Base-by-base conservation (phyloP, 129 eudicot genomes). In the Ambrosia artemisiifolia region DNA sequence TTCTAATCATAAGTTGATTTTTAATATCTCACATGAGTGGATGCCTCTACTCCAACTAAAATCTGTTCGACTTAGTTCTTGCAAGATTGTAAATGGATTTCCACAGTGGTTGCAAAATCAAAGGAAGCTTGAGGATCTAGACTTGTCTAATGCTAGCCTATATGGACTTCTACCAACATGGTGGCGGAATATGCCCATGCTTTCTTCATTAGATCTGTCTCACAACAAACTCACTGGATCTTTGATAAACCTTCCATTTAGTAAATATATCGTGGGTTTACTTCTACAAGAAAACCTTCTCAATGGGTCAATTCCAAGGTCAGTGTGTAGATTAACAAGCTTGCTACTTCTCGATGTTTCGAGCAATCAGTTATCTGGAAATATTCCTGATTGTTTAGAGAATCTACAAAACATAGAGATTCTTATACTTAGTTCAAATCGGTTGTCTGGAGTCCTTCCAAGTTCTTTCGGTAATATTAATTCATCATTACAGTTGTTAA, bases 91-190 rank as follows among this genome's bases (percentile, higher is more conserved):
- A 20, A 32, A 47, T 3, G 48, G 24, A 7, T 79, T 79, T 48
- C 83, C 83, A 2, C 6, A 13, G 3, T 79, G 79, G 83, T 50
- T 73, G 11, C 79, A 16, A 59, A 73, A 65, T n/a, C 83, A 79
- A 73, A 59, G 7, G 7, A 44, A 24, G 28, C 28, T 24, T 24
- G 1, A 24, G 28, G 1, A 24, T 0, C 1, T 24, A 1, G 0
- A 0, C 0, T 24, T 24, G 28, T 24, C 28, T 24, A 24, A 24
- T 24, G 28, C 28, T 24, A 24, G 28, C 28, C 28, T 24, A 24
- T 0, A 24, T 24, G 28, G 28, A 24, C 28, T 24, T 24, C 28
- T 24, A 24, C 28, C 28, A 24, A 24, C 28, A 24, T 16, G 59
- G 59, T 51, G 16, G 59, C 11, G 11, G 11, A 3, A 51, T 1